These are phyloP conservation scores for Colletotrichum magnum DNA, from an alignment of 2,329 filamentous ascomycete genomes.

Conservation along the genomic window DNA sequence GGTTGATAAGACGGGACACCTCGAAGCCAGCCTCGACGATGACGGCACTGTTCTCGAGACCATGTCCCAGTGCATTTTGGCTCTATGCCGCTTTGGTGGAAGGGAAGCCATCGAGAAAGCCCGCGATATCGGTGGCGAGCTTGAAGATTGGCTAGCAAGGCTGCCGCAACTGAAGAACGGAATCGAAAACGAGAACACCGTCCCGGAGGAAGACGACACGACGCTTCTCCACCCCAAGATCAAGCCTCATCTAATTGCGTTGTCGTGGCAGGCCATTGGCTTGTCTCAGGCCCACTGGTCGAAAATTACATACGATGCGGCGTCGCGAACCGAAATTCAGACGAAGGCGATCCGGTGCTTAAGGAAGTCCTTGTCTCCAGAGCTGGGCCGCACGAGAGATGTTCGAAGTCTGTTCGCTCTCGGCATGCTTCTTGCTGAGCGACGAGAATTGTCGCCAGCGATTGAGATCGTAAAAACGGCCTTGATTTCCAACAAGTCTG, in stretches of 20 bases:
- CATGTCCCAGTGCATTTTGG: slow-evolving; percentile 82
- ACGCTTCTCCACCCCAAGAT: slow-evolving; percentile 60
- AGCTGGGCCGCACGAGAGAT: slow-evolving; percentile 76
- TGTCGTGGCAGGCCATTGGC: slow-evolving; percentile 88
- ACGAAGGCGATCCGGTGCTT: slow-evolving; percentile 83
- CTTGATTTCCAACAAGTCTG: slow-evolving; percentile 71
- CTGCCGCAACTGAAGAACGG: slow-evolving; percentile 54
- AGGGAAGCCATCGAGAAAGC: slow-evolving; percentile 84
- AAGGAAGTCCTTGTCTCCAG: slow-evolving; percentile 78
- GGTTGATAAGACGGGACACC: slow-evolving; percentile 82
- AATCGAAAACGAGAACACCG: slow-evolving; percentile 48
- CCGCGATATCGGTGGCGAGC: slow-evolving; percentile 75
- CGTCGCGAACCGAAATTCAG: slow-evolving; percentile 80
- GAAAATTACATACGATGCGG: slow-evolving; percentile 81
- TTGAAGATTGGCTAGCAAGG: slow-evolving; percentile 83
- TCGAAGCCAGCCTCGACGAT: slow-evolving; percentile 80
- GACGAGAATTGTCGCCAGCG: slow-evolving; percentile 82
- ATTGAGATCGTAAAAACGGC: slow-evolving; percentile 87
- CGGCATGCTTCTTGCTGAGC: slow-evolving; percentile 88
- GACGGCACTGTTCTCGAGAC: slow-evolving; percentile 84
- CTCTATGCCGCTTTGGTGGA: slow-evolving; percentile 87
- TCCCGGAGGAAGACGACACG: slow-evolving; percentile 51
- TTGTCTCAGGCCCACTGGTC: slow-evolving; percentile 91
- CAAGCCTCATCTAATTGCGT: slow-evolving; percentile 73
- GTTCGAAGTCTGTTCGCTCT: slow-evolving; percentile 85